Conservation (phyloP, 768 basidiomycete genomes). For the Auriculariales sp. region DNA sequence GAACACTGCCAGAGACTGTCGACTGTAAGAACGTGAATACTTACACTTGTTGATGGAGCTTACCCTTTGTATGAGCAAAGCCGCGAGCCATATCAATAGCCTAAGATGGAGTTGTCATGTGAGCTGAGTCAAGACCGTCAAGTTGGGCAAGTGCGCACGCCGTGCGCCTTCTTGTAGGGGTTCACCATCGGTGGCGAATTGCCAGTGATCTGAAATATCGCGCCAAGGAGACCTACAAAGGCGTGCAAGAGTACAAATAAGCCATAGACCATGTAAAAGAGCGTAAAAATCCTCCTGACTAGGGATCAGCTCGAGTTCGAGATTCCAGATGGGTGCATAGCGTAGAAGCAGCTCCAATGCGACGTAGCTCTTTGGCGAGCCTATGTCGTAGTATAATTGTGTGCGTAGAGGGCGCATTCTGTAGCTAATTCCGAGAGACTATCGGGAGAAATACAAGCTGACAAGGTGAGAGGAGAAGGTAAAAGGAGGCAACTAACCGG, state of each 20-base stretch:
- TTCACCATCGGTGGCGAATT: not conserved
- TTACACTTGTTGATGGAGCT: too few relatives aligned
- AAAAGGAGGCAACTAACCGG: too few relatives aligned
- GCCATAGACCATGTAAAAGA: not conserved
- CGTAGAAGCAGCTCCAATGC: constrained; percentile 3
- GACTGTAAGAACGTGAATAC: too few relatives aligned
- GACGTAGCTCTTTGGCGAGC: constrained; percentile 2
- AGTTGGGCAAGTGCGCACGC: too few relatives aligned
- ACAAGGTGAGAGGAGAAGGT: too few relatives aligned
- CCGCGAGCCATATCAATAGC: not conserved
- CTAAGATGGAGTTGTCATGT: too few relatives aligned
- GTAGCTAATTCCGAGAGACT: too few relatives aligned
- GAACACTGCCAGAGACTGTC: not conserved
- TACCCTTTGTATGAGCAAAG: not conserved
- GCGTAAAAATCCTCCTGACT: not conserved
- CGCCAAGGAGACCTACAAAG: not conserved
- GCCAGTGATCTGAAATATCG: constrained; percentile 2
- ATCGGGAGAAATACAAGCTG: too few relatives aligned
- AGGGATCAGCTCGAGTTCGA: not conserved
- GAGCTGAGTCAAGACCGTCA: too few relatives aligned
- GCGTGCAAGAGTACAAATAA: not conserved
- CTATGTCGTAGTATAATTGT: constrained; percentile 1
- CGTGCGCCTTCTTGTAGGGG: not conserved
- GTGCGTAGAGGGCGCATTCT: too few relatives aligned
- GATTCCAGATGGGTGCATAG: constrained; percentile 3